A percentile compares a stretch with the other conserved stretches of the same genome.
Evolutionary conservation across 495 filamentous ascomycete species (phyloP).

Genomic region (Geoglossum glabrum): DNA sequence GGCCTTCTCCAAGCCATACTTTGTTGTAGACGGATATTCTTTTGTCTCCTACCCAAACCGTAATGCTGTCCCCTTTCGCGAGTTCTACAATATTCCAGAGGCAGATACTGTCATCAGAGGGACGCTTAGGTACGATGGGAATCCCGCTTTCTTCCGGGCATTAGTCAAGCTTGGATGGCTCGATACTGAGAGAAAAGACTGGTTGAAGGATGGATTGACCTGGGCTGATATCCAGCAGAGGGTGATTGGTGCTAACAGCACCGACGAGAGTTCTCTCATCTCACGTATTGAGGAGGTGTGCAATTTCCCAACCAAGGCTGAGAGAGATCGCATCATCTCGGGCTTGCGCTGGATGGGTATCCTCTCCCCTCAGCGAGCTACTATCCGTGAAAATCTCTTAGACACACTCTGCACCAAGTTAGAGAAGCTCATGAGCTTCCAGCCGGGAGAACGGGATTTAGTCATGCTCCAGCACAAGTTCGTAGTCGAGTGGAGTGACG

Average conservation of each 20-base stretch:
- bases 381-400: constrained; percentile 56
- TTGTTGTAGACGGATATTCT: constrained; percentile 68
- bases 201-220: constrained; percentile 67
- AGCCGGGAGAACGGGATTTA: constrained; percentile 64
- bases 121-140: constrained; percentile 11
- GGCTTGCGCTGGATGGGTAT: constrained; percentile 76
- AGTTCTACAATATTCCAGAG: constrained; percentile 83
- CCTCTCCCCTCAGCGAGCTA: constrained; percentile 59
- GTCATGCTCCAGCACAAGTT: constrained; percentile 70
- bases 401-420: constrained; percentile 81
- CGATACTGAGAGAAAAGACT: constrained; percentile 14
- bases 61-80: constrained; percentile 67
- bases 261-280: constrained; percentile 24
- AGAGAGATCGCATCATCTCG: constrained; percentile 54
- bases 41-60: constrained; percentile 91
- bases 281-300: constrained; percentile 53
- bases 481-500: constrained; percentile 67
- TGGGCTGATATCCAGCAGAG: constrained; percentile 50
- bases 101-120: constrained; percentile 40
- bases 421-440: constrained; percentile 84
- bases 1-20: constrained; percentile 75
- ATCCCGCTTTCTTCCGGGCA: constrained; percentile 11
- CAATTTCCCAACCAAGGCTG: constrained; percentile 49
- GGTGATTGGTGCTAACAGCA: constrained; percentile 19
- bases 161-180: constrained; percentile 12